These are phyloP conservation scores for Spironucleus salmonicida DNA, from an alignment of 208 protist species.

Conservation along the genomic window DNA sequence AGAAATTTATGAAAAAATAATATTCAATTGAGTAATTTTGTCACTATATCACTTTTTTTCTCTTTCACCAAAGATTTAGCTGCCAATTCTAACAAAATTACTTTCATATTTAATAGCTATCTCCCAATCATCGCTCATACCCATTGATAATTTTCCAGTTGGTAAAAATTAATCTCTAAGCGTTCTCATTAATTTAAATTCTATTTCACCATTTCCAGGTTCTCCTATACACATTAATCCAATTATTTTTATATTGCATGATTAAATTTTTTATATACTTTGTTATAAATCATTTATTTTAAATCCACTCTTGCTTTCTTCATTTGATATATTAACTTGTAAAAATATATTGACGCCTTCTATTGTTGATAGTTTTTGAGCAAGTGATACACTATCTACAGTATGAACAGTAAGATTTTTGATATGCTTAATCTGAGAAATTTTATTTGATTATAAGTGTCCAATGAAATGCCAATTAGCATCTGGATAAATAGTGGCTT, in stretches of 20 bases:
- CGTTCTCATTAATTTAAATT: conserved; percentile 20
- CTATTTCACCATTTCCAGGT: conserved; percentile 42
- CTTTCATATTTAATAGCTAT: conserved; percentile 71
- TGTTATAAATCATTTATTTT: not conserved
- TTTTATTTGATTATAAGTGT: conserved; percentile 85
- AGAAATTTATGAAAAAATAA: no score
- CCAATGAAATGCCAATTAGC: conserved; percentile 89
- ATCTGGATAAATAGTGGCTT: conserved; percentile 58
- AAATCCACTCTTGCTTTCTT: conserved; percentile 53
- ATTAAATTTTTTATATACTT: not conserved
- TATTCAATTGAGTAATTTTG: no score
- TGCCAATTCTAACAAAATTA: conserved; percentile 76
- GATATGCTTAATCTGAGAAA: conserved; percentile 58
- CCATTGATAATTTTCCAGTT: conserved; percentile 71
- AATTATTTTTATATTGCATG: conserved; percentile 52
- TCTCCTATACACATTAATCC: conserved; percentile 89
- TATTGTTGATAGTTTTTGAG: conserved; percentile 62
- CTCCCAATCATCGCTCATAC: conserved; percentile 78
- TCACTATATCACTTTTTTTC: no score
- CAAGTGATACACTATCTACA: conserved; percentile 67
- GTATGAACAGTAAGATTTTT: conserved; percentile 66
- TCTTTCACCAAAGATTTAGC: conserved; percentile 72
- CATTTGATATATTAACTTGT: conserved; percentile 76
- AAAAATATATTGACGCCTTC: conserved; percentile 60
- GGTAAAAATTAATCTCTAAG: conserved; percentile 46